phyloP scores from a whole-genome alignment of 495 filamentous ascomycete species.

The Penicillium cataractarum region DNA sequence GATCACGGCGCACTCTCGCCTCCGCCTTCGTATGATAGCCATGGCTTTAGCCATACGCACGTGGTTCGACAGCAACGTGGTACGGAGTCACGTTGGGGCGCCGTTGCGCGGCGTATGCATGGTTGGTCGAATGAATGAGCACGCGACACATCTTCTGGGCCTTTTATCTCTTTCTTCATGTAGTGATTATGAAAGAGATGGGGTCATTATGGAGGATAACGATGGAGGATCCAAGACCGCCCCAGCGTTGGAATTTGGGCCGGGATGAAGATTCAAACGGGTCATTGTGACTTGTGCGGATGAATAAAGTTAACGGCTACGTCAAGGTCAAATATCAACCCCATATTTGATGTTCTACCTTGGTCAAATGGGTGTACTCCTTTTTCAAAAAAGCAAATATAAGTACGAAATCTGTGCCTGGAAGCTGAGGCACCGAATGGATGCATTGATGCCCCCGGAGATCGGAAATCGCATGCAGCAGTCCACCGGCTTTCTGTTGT shows the following conservation, averaged over 20 bases:
- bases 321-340: not conserved
- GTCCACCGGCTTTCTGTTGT: not conserved
- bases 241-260: not conserved
- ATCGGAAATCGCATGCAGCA: not conserved
- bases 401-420: slow-evolving; percentile 8
- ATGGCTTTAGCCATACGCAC: slow-evolving; percentile 17
- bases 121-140: slow-evolving; percentile 8
- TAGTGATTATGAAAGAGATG: not conserved
- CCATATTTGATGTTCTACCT: not conserved
- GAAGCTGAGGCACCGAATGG: slow-evolving; percentile 18
- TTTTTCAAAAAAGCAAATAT: not conserved
- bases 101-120: slow-evolving; percentile 15
- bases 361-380: not conserved
- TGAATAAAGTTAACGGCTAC: not conserved
- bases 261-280: not conserved
- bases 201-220: not conserved
- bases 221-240: not conserved
- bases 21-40: slow-evolving; percentile 26
- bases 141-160: not conserved
- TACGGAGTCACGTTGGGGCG: slow-evolving; percentile 3
- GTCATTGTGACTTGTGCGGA: not conserved
- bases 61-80: slow-evolving; percentile 13
- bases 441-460: slow-evolving; percentile 3
- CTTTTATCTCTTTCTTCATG: not conserved
- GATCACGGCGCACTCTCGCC: not conserved